Evolutionary conservation across 345 rosid genomes (phyloP).

Genomic region (Mercurialis annua): DNA sequence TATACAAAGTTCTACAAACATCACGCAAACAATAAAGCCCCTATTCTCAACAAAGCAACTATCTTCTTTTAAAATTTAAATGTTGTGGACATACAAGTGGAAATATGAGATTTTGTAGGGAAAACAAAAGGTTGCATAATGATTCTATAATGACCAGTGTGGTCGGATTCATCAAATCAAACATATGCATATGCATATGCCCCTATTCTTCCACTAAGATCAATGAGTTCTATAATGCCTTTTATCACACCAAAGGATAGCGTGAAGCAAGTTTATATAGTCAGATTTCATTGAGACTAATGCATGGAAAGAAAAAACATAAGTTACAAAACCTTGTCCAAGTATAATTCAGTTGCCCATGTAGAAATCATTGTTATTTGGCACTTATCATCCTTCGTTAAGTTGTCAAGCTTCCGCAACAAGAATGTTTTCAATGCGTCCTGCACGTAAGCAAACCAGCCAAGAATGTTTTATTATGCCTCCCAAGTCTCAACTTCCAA

Average conservation of each 20-base stretch:
- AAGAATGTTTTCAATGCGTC: constrained; percentile 97
- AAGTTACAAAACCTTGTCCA: constrained; percentile 96
- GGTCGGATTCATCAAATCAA: background rate
- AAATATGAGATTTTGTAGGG: background rate
- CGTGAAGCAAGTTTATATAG: constrained; percentile 13
- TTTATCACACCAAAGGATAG: constrained; percentile 1
- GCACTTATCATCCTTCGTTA: constrained; percentile 88
- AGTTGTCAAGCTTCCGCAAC: constrained; percentile 91
- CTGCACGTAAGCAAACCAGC: constrained; percentile 43
- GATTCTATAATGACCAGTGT: background rate
- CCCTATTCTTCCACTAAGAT: constrained; percentile 3
- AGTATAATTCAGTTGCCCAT: constrained; percentile 95
- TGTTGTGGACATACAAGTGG: background rate
- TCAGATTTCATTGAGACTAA: constrained; percentile 10
- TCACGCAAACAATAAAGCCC: background rate
- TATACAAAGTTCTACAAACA: background rate
- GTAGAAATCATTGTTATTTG: constrained; percentile 99
- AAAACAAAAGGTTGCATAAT: background rate
- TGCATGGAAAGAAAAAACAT: constrained; percentile 28
- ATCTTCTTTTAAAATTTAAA: background rate
- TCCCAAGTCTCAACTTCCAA: constrained; percentile 3
- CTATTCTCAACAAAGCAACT: background rate
- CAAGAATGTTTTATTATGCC: constrained; percentile 10
- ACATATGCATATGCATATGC: constrained; percentile 3
- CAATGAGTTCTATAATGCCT: constrained; percentile 7